Evolutionary conservation across 1,284 basidiomycete genomes (phyloP), one percentile per base, ranked within the genome.

Genomic region (Papiliotrema laurentii): DNA sequence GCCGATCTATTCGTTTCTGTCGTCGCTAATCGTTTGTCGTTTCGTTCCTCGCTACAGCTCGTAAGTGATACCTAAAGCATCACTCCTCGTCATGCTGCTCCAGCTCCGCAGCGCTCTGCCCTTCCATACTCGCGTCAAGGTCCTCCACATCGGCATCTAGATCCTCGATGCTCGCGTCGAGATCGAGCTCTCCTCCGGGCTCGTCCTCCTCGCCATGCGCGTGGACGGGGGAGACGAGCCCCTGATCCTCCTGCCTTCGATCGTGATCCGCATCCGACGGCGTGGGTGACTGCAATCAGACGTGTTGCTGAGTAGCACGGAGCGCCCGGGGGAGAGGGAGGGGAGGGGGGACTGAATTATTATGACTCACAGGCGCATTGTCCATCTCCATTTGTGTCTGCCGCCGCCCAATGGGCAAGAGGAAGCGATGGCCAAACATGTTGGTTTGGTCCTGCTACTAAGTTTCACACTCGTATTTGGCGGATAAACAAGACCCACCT

Each of bases 321-420:
- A 18, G 22, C 42, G 28, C 19, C n/a, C 5, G 4, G 13, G 40
- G n/a, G 21, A 43, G 40, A 43, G 41, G 43, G 7, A 10, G 26
- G 6, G 16, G 4, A 47, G 26, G 37, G 9, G n/a, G 11, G 18
- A n/a, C 9, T 22, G 18, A 6, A 18, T 5, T 10, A 45, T 36
- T 16, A 22, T 16, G 26, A 45, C 66, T 47, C 44, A 72, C 70
- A 14, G 64, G 61, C 4, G 61, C 65, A n/a, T 60, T 59, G 41
- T 72, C 71, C 51, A 67, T 59, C 54, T 72, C 69, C 57, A 66
- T 65, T 49, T 70, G 69, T n/a, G 71, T 73, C 46, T 60, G 55
- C 18, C 66, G 43, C 27, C 68, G 43, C 13, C 71, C 71, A 24
- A 61, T 62, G 5, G 71, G 71, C 19, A 71, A 50, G 2, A 73